phyloP scores from a whole-genome alignment of 805 yeast species.

The Saturnispora gosingensis region DNA sequence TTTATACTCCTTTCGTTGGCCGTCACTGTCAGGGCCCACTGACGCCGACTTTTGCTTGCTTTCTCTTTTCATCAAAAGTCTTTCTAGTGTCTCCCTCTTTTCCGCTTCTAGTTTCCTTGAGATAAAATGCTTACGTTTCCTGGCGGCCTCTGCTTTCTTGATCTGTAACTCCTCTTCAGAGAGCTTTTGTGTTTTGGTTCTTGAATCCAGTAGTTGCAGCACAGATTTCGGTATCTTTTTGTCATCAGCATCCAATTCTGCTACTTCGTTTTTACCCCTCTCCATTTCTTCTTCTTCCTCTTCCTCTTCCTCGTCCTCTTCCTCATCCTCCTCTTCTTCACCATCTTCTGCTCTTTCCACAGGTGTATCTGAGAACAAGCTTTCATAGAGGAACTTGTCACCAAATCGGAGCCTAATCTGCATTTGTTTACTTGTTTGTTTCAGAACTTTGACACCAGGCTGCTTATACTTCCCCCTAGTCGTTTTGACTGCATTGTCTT shows the following conservation, averaged over 20 bases:
- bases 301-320: neutral
- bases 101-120: conserved; percentile 84
- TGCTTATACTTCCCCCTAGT: conserved; percentile 20
- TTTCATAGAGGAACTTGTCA: conserved; percentile 1
- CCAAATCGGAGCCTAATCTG: conserved; percentile 3
- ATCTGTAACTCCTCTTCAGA: conserved; percentile 80
- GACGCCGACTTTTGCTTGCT: conserved; percentile 17
- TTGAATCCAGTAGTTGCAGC: conserved; percentile 31
- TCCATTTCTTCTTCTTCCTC: conserved; percentile 1
- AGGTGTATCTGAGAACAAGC: neutral
- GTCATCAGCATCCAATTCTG: conserved; percentile 17
- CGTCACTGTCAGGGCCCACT: conserved; percentile 4
- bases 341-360: neutral
- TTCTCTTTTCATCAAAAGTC: conserved; percentile 40
- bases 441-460: conserved; percentile 5
- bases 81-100: conserved; percentile 84
- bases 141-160: conserved; percentile 77
- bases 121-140: conserved; percentile 78
- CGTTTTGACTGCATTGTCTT: conserved; percentile 4
- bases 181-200: conserved; percentile 43
- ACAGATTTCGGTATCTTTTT: conserved; percentile 21
- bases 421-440: neutral
- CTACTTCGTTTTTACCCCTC: neutral
- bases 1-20: conserved; percentile 6
- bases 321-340: neutral